Conservation (phyloP, 345 rosid genomes). For the Salix udensis region DNA sequence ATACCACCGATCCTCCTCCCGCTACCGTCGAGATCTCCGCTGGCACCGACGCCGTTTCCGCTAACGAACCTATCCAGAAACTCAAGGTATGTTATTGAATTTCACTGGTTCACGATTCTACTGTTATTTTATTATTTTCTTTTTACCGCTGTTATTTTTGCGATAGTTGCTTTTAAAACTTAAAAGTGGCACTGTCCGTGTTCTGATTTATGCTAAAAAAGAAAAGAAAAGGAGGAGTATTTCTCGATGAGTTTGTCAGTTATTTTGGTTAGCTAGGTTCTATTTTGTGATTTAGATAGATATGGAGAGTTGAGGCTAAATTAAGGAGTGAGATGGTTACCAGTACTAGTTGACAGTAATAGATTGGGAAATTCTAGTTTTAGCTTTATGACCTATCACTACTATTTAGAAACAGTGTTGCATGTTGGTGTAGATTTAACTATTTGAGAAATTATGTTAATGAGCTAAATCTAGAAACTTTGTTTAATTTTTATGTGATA, state of each 20-base stretch:
- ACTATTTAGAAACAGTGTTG: not conserved
- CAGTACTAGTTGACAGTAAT: not conserved
- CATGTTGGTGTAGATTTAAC: not conserved
- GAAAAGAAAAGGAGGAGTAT: not conserved
- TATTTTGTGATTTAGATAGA: not conserved
- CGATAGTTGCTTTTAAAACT: too few species aligned
- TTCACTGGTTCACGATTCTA: not conserved
- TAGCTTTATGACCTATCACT: not conserved
- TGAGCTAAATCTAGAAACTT: not conserved
- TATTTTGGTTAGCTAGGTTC: not conserved
- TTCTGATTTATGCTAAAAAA: not conserved
- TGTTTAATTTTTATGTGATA: not conserved
- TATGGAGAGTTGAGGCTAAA: not conserved
- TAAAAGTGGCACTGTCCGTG: not conserved
- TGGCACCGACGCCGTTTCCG: slow-evolving; percentile 18
- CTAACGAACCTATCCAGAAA: slow-evolving; percentile 28
- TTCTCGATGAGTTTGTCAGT: not conserved
- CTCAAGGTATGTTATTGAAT: slow-evolving; percentile 46
- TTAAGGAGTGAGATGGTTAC: not conserved
- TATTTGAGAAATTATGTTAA: not conserved
- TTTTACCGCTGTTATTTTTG: not conserved
- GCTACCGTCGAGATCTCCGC: slow-evolving; percentile 49
- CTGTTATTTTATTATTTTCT: not conserved
- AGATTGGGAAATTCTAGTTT: not conserved
- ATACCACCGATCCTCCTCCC: slow-evolving; percentile 41